These are phyloP conservation scores for Oryza meridionalis DNA, from an alignment of 176 grass and related monocot genomes.

Conservation along the genomic window DNA sequence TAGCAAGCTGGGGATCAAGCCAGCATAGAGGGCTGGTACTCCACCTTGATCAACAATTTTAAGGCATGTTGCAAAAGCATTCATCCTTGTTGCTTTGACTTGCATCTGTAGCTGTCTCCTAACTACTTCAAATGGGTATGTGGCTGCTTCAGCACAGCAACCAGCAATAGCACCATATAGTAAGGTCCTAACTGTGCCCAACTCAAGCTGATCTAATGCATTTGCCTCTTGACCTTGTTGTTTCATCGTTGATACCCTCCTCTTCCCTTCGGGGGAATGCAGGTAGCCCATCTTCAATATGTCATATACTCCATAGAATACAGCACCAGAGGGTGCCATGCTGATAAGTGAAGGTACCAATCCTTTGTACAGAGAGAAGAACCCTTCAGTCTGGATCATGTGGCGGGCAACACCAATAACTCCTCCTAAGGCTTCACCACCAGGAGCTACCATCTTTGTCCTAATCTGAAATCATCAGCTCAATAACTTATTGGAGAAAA, in stretches of 20 bases:
- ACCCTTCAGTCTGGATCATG: constrained; percentile 90
- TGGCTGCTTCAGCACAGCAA: constrained; percentile 86
- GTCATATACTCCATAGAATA: constrained; percentile 97
- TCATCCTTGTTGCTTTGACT: constrained; percentile 85
- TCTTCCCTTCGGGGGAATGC: constrained; percentile 75
- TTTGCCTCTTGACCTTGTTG: constrained; percentile 69
- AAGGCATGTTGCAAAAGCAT: constrained; percentile 79
- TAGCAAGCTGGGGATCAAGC: constrained; percentile 96
- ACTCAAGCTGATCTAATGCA: constrained; percentile 88
- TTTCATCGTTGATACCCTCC: constrained; percentile 61
- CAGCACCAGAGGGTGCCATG: constrained; percentile 98
- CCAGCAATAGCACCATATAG: constrained; percentile 92
- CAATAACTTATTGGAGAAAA: constrained; percentile 9
- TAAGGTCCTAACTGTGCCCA: constrained; percentile 84
- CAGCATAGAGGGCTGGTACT: constrained; percentile 86
- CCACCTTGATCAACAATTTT: constrained; percentile 96
- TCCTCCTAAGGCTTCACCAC: constrained; percentile 90
- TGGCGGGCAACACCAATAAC: constrained; percentile 86
- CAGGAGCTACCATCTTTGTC: constrained; percentile 95
- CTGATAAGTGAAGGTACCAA: constrained; percentile 91
- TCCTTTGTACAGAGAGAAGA: constrained; percentile 96
- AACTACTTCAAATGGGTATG: constrained; percentile 96
- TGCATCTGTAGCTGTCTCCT: constrained; percentile 94
- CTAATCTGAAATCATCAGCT: constrained; percentile 76
- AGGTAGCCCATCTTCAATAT: constrained; percentile 93